phyloP scores from a whole-genome alignment of 2,329 filamentous ascomycete genomes.

The Macroventuria anomochaeta region DNA sequence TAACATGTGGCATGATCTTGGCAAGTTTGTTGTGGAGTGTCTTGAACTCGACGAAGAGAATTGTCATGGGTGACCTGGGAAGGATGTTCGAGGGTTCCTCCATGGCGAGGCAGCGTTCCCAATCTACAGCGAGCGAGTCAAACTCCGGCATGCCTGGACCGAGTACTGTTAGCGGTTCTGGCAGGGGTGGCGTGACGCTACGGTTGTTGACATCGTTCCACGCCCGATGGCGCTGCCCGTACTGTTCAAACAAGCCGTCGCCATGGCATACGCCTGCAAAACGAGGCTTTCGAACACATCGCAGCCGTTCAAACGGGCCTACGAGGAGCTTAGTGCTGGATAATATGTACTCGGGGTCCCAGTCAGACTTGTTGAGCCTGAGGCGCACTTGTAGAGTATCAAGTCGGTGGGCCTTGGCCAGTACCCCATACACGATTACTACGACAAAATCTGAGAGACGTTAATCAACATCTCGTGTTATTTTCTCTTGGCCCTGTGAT shows the following conservation, averaged over 20 bases:
- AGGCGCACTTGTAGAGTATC: constrained; percentile 41
- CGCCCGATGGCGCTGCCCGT: no score
- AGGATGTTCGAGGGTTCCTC: constrained; percentile 13
- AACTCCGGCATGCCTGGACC: constrained; percentile 26
- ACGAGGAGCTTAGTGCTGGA: constrained; percentile 35
- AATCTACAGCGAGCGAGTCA: constrained; percentile 30
- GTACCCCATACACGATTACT: constrained; percentile 40
- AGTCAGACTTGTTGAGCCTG: constrained; percentile 34
- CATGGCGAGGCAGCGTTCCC: constrained; percentile 28
- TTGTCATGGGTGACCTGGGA: constrained; percentile 32
- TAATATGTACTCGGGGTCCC: constrained; percentile 30
- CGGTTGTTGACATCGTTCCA: background rate
- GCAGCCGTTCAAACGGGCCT: constrained; percentile 39
- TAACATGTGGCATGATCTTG: constrained; percentile 20
- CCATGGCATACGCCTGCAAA: constrained; percentile 36
- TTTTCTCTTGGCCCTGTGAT: no score
- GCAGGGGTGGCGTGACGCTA: constrained; percentile 6
- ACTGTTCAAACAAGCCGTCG: no score
- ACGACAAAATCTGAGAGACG: constrained; percentile 34
- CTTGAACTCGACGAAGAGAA: constrained; percentile 46
- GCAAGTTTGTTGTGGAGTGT: constrained; percentile 38
- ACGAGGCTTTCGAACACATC: constrained; percentile 38
- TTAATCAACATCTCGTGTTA: no score
- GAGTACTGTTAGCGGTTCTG: constrained; percentile 22
- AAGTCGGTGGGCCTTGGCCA: constrained; percentile 36